phyloP scores from a whole-genome alignment of 345 rosid species.

The Turnera subulata region DNA sequence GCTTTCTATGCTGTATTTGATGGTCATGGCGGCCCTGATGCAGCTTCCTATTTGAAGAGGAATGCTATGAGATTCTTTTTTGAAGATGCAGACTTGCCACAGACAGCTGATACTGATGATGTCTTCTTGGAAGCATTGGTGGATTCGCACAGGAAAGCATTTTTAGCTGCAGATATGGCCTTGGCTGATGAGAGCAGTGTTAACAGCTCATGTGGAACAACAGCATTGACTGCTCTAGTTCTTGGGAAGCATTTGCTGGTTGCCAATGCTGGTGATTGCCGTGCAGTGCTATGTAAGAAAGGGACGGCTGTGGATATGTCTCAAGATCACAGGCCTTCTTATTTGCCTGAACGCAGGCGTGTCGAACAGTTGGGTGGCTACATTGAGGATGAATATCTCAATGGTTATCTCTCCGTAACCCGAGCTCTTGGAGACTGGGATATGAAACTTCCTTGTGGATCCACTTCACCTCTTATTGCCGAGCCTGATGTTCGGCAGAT shows the following conservation, averaged over 20 bases:
- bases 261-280: slow-evolving; percentile 86
- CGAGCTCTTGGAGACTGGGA: slow-evolving; percentile 95
- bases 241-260: slow-evolving; percentile 65
- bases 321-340: slow-evolving; percentile 71
- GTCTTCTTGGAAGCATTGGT: slow-evolving; percentile 43
- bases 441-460: slow-evolving; percentile 57
- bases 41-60: slow-evolving; percentile 69
- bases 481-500: slow-evolving; percentile 68
- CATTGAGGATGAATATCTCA: slow-evolving; percentile 48
- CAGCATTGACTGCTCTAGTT: slow-evolving; percentile 58
- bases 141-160: slow-evolving; percentile 49
- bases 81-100: slow-evolving; percentile 54
- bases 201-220: slow-evolving; percentile 51
- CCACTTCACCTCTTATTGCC: slow-evolving; percentile 69
- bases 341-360: slow-evolving; percentile 56
- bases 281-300: slow-evolving; percentile 76
- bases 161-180: slow-evolving; percentile 51
- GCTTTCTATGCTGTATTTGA: slow-evolving; percentile 94
- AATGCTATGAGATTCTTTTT: slow-evolving; percentile 69
- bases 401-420: slow-evolving; percentile 57
- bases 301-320: slow-evolving; percentile 77
- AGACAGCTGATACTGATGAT: slow-evolving; percentile 44
- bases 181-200: slow-evolving; percentile 45
- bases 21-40: slow-evolving; percentile 90
- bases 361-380: slow-evolving; percentile 58